A percentile compares a stretch with the other conserved stretches of the same genome.
Evolutionary conservation across 768 basidiomycete genomes (phyloP).

Genomic region (Pleurotus salmoneostramineus): DNA sequence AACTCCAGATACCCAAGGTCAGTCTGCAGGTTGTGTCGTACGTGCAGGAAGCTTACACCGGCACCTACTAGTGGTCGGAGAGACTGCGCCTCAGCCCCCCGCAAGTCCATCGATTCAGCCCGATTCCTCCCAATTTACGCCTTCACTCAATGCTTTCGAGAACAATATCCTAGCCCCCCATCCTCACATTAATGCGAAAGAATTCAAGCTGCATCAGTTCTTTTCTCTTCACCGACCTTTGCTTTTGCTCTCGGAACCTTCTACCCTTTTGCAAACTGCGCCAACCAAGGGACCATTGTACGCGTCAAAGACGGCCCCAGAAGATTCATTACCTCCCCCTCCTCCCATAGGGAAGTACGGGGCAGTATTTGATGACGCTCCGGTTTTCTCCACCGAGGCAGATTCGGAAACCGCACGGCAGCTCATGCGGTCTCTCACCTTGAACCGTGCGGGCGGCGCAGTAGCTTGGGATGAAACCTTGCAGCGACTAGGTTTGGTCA

Average conservation of each 20-base stretch:
- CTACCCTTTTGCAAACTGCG: slow-evolving; percentile 33
- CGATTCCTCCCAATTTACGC: slow-evolving; percentile 11
- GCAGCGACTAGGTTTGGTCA: slow-evolving; percentile 58
- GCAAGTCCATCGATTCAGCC: slow-evolving; percentile 14
- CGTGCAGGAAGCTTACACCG: background rate
- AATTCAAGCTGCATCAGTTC: slow-evolving; percentile 80
- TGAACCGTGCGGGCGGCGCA: slow-evolving; percentile 58
- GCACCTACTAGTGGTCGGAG: slow-evolving; percentile 3
- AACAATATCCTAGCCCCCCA: slow-evolving; percentile 30
- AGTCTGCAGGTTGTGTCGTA: background rate
- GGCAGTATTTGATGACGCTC: slow-evolving; percentile 33
- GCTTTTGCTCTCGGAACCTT: slow-evolving; percentile 62
- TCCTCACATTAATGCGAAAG: slow-evolving; percentile 57
- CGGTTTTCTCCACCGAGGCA: slow-evolving; percentile 56
- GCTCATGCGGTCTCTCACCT: slow-evolving; percentile 70
- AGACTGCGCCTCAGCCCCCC: slow-evolving; percentile 13
- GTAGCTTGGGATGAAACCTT: slow-evolving; percentile 69
- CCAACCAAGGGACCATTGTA: slow-evolving; percentile 14
- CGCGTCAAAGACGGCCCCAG: slow-evolving; percentile 17
- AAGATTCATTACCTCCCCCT: background rate
- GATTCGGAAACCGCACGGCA: slow-evolving; percentile 80
- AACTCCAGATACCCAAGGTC: background rate
- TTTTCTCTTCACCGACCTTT: slow-evolving; percentile 81
- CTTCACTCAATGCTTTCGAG: slow-evolving; percentile 12
- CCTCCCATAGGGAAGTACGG: slow-evolving; percentile 17